Conservation (phyloP, 2,329 filamentous ascomycete species). For the Colletotrichum cordylinicola region DNA sequence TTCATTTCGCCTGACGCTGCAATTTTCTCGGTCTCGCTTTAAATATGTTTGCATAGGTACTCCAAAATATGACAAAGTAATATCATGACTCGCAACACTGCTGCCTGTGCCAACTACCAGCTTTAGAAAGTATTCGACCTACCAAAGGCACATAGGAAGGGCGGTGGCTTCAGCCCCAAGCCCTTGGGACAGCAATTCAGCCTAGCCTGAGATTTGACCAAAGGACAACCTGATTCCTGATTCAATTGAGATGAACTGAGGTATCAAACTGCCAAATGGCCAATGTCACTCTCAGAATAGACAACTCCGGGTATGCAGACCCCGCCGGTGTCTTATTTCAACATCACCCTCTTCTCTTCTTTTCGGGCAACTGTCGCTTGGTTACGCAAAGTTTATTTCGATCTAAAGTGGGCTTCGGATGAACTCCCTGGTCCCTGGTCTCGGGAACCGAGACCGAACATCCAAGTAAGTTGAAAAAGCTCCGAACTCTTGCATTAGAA, state of each 20-base stretch:
- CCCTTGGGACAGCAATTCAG: neutral
- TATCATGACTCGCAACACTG: neutral
- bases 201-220: neutral
- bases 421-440: neutral
- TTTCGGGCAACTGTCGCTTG: neutral
- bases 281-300: neutral
- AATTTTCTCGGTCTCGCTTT: neutral
- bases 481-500: neutral
- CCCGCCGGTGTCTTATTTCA: neutral
- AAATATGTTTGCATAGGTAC: neutral
- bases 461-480: neutral
- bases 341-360: neutral
- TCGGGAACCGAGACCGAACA: neutral
- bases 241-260: neutral
- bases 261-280: fast-evolving
- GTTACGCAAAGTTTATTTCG: neutral
- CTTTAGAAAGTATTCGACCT: neutral
- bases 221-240: neutral
- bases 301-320: too few relatives aligned
- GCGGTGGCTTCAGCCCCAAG: neutral
- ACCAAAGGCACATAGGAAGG: neutral
- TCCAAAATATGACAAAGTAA: neutral
- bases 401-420: neutral
- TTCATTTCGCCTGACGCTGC: neutral
- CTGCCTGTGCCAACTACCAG: fast-evolving